phyloP scores from a whole-genome alignment of 2,329 filamentous ascomycete species.

The Sclerotinia trifoliorum region DNA sequence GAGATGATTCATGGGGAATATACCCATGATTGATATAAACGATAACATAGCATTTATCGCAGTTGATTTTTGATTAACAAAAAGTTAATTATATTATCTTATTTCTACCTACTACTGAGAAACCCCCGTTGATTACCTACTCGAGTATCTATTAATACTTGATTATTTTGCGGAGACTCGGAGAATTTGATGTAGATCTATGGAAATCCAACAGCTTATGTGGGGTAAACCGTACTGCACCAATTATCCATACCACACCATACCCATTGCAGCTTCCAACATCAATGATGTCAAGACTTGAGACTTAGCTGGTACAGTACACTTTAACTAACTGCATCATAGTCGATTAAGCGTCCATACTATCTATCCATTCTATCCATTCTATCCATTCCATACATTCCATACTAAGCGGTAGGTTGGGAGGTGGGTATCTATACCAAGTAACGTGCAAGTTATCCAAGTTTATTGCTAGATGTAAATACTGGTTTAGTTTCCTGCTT shows the following conservation, averaged over 20 bases:
- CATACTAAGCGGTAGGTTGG: background rate
- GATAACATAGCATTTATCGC: slow-evolving; percentile 11
- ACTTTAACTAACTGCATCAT: background rate
- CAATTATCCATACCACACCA: background rate
- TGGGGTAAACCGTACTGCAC: background rate
- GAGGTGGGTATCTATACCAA: too few relatives aligned
- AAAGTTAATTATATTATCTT: background rate
- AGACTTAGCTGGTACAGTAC: background rate
- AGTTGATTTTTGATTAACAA: background rate
- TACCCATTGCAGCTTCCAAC: background rate
- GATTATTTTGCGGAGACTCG: too few relatives aligned
- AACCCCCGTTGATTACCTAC: background rate
- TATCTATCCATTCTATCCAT: too few relatives aligned
- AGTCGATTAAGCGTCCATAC: background rate
- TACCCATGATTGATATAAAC: slow-evolving; percentile 17
- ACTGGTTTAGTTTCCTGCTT: background rate
- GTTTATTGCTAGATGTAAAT: too few relatives aligned
- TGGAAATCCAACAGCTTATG: background rate
- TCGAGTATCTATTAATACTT: background rate
- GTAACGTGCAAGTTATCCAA: too few relatives aligned
- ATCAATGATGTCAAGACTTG: slow-evolving; percentile 17
- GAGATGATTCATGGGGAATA: slow-evolving; percentile 17
- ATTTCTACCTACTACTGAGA: background rate
- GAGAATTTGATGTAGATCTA: too few relatives aligned
- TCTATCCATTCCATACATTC: too few relatives aligned